phyloP scores from a whole-genome alignment of 305 asterid species.

The Solanum hybrid region DNA sequence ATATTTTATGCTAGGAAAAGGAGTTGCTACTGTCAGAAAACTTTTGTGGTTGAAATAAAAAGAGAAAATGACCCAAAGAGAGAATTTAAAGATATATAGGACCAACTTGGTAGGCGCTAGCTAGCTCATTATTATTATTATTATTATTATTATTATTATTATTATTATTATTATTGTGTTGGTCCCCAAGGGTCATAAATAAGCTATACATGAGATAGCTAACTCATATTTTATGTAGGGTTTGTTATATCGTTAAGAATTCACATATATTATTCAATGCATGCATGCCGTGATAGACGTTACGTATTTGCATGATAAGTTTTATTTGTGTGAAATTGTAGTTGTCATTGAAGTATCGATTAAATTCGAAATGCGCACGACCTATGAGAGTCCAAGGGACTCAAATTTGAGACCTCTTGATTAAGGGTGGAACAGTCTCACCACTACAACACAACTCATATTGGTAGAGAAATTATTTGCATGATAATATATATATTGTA shows the following conservation, averaged over 20 bases:
- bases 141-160: neutral
- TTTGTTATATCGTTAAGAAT: neutral
- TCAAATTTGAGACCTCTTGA: too few relatives aligned
- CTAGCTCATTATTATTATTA: neutral
- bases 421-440: neutral
- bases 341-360: fast-evolving
- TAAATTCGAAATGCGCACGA: too few relatives aligned
- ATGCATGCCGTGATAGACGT: neutral
- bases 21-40: slow-evolving; percentile 1
- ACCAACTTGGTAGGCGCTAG: slow-evolving; percentile 1
- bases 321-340: neutral
- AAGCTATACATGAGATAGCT: neutral
- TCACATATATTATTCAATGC: neutral
- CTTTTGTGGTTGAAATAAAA: slow-evolving; percentile 16
- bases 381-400: fast-evolving
- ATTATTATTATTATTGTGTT: neutral
- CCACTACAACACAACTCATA: neutral
- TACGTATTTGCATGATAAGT: neutral
- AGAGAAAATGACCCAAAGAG: neutral
- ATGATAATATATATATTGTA: neutral
- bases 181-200: slow-evolving; percentile 2
- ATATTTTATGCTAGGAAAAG: neutral
- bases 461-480: neutral
- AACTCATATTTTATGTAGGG: neutral
- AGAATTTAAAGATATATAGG: neutral